Conservation (phyloP, 1,139 yeast species). For the Candida dubliniensis region DNA sequence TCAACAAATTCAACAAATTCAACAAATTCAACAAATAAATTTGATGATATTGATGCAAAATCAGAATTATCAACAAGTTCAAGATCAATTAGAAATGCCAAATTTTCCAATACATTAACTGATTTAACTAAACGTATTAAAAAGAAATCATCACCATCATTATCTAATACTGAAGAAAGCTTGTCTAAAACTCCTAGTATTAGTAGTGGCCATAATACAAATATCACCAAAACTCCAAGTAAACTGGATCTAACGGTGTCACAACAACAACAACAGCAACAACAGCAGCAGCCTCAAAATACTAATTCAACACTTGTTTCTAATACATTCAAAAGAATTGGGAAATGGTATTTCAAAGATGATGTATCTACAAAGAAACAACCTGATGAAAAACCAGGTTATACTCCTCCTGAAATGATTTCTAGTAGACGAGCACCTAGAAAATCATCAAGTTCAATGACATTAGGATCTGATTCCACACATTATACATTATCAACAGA, state of each 20-base stretch:
- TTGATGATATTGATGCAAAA: constrained; percentile 10
- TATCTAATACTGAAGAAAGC: constrained; percentile 1
- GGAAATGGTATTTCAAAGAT: constrained; percentile 66
- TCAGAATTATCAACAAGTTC: constrained; percentile 11
- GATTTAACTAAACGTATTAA: constrained; percentile 38
- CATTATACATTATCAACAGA: background rate
- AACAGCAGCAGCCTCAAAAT: background rate
- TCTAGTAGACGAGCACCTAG: constrained; percentile 50
- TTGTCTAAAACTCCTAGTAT: background rate
- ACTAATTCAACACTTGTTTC: constrained; percentile 15
- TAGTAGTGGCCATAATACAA: too few species aligned
- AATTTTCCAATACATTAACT: constrained; percentile 28
- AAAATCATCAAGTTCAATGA: constrained; percentile 18
- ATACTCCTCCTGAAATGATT: constrained; percentile 67
- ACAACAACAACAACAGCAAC: constrained; percentile 2
- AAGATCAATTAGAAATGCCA: constrained; percentile 13
- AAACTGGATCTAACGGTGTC: background rate
- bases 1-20: constrained; percentile 7
- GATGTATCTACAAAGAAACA: constrained; percentile 16
- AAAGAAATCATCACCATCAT: constrained; percentile 25
- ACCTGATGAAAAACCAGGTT: constrained; percentile 18
- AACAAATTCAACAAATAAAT: constrained; percentile 5
- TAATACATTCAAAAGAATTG: constrained; percentile 57
- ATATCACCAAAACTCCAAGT: too few species aligned
- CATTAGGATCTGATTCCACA: background rate